phyloP scores from a whole-genome alignment of 108 stramenopile genomes.

The Stephanodiscus triporus region DNA sequence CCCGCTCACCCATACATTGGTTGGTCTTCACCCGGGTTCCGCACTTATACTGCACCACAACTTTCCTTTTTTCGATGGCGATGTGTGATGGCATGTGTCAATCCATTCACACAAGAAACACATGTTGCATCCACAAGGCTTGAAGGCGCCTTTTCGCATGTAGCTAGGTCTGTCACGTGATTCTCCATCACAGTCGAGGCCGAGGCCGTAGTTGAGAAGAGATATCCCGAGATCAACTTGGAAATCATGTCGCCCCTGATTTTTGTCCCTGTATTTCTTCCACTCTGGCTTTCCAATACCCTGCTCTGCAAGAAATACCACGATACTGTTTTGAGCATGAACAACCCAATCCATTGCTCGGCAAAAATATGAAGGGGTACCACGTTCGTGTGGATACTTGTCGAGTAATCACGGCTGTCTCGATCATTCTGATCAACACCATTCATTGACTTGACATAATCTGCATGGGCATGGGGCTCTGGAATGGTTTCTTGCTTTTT shows the following conservation, averaged over 20 bases:
- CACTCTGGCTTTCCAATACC: neutral
- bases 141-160: neutral
- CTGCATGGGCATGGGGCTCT: no score
- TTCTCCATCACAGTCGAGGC: neutral
- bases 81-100: neutral
- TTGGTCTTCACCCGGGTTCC: neutral
- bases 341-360: no score
- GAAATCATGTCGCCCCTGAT: neutral
- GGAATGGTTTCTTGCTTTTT: no score
- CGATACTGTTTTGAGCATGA: no score
- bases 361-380: no score
- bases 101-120: conserved; percentile 14
- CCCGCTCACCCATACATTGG: neutral
- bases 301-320: no score
- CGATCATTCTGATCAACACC: no score
- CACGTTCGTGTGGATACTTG: no score
- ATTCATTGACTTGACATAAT: no score
- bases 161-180: neutral
- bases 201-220: neutral
- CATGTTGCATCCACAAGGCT: conserved; percentile 1
- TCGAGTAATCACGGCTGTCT: no score
- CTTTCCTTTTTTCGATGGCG: neutral
- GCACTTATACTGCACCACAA: neutral
- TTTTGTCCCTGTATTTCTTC: neutral
- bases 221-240: conserved; percentile 2